Percentiles rank a stretch among this genome's conserved stretches.
These are phyloP conservation scores for Nakataea oryzae DNA, from an alignment of 2,329 filamentous ascomycete genomes.

Conservation along the genomic window DNA sequence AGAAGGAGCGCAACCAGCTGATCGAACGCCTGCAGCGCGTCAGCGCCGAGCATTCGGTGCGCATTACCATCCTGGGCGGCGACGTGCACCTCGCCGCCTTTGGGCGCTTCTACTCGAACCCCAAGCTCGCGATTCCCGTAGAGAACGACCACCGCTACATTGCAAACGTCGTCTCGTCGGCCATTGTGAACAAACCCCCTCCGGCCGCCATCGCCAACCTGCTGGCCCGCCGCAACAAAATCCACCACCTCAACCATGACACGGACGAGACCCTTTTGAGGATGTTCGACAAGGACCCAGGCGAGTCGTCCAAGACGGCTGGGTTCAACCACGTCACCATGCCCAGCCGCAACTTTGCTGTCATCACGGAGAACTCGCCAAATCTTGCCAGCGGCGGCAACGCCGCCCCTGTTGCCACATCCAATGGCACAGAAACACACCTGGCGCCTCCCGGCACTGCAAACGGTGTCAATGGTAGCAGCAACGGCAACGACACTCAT, in stretches of 20 bases:
- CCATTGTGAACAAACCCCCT: slow-evolving; percentile 91
- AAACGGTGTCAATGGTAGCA: slow-evolving; percentile 7
- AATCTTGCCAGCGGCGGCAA: slow-evolving; percentile 21
- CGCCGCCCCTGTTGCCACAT: neutral
- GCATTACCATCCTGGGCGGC: slow-evolving; percentile 84
- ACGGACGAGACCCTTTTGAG: slow-evolving; percentile 91
- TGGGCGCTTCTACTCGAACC: slow-evolving; percentile 90
- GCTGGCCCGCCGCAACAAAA: slow-evolving; percentile 80
- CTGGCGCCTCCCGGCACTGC: slow-evolving; percentile 10
- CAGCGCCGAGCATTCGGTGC: slow-evolving; percentile 75
- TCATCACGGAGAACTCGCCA: slow-evolving; percentile 78
- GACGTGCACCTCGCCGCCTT: slow-evolving; percentile 90
- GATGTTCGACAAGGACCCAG: slow-evolving; percentile 86
- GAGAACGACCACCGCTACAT: slow-evolving; percentile 89
- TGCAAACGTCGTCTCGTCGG: slow-evolving; percentile 86
- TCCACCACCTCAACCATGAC: slow-evolving; percentile 55
- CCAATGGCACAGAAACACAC: slow-evolving; percentile 45
- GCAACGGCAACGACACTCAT: slow-evolving; percentile 4
- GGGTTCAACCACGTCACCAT: slow-evolving; percentile 78
- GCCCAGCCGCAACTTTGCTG: slow-evolving; percentile 86
- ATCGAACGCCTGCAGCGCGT: slow-evolving; percentile 75
- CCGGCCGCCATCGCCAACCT: slow-evolving; percentile 82
- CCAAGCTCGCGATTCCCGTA: slow-evolving; percentile 63
- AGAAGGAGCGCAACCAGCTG: slow-evolving; percentile 70
- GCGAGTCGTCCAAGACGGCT: slow-evolving; percentile 62